A percentile compares a stretch with the other conserved stretches of the same genome.
These are phyloP conservation scores for Stephania yunnanensis DNA, from an alignment of 164 flowering plant species.

Conservation along the genomic window DNA sequence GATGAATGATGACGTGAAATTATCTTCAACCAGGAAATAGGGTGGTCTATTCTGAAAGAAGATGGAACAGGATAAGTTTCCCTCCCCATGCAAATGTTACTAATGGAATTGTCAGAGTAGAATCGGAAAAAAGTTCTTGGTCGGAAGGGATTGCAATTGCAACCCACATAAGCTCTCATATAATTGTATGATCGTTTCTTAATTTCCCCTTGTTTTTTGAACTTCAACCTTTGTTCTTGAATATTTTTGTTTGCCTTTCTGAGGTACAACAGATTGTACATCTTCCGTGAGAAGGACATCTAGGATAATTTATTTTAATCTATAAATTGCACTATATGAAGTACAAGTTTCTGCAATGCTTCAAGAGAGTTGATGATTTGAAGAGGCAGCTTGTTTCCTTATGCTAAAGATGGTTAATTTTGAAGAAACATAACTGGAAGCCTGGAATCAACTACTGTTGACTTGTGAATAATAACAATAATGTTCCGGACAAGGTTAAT, in stretches of 20 bases:
- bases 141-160: conserved; percentile 19
- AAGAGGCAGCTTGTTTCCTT: neutral
- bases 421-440: neutral
- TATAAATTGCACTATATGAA: neutral
- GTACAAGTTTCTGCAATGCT: neutral
- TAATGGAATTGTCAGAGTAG: conserved; percentile 9
- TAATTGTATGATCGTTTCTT: neutral
- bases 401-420: neutral
- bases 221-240: neutral
- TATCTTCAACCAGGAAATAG: conserved; percentile 31
- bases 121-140: conserved; percentile 24
- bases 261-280: neutral
- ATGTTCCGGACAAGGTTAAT: neutral
- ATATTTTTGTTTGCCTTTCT: neutral
- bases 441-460: neutral
- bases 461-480: neutral
- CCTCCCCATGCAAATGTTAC: conserved; percentile 8
- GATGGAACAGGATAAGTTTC: conserved; percentile 12
- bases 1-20: conserved; percentile 1
- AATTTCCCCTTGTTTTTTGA: neutral
- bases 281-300: neutral
- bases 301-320: neutral
- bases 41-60: conserved; percentile 19
- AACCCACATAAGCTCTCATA: neutral
- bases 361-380: neutral